Base-by-base conservation (phyloP, 2,329 filamentous ascomycete species). In the Aspergillus cejpii region DNA sequence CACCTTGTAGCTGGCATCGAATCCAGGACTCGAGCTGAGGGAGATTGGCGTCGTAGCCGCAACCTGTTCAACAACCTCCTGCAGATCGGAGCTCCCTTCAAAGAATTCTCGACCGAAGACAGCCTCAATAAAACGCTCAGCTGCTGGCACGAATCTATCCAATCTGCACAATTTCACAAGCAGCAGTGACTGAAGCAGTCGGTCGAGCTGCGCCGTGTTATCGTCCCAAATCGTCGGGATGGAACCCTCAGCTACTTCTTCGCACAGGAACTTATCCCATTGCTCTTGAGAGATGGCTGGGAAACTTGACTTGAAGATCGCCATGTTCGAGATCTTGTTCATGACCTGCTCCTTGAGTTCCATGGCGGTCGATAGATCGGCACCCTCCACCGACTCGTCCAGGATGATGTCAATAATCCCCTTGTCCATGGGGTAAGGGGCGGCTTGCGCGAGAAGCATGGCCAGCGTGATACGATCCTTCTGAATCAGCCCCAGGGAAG, bases 1-100 rank as follows among this genome's bases (percentile, higher is more conserved):
- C 48, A 98, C 92, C 75, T 98, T 98, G 81, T 97, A 98, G 64
- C 88, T 95, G 43, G 94, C 94, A 68, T 98, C 92, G 65, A 98
- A 98, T 28, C 92, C 92, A 48, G 91, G 89, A 60, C 85, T 96
- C 5, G 92, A 98, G 59, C 91, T 91, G 27, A 98, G 78, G 3
- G 92, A 85, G 55, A 98, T 86, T 7, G 92, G 92, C 2, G 87
- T 83, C 24, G 82, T 87, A 23, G 91, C 83, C 5, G 83, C 84
- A 41, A 95, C 88, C 66, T 94, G 84, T 41, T 83, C 79, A 45
- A 94, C 86, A 14, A 92, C 91, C 47, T 86, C 81, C 62, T 84
- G 83, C 37, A 98, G 78, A 62, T 97, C 90, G 59, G 91, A 87
- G 39, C 83, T 84, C 38, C 86, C 79, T 54, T 96, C 88, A 45